Evolutionary conservation across 179 eudicot species (phyloP), one percentile per base, ranked within the genome.

Genomic region (Amaranthus tricolor): DNA sequence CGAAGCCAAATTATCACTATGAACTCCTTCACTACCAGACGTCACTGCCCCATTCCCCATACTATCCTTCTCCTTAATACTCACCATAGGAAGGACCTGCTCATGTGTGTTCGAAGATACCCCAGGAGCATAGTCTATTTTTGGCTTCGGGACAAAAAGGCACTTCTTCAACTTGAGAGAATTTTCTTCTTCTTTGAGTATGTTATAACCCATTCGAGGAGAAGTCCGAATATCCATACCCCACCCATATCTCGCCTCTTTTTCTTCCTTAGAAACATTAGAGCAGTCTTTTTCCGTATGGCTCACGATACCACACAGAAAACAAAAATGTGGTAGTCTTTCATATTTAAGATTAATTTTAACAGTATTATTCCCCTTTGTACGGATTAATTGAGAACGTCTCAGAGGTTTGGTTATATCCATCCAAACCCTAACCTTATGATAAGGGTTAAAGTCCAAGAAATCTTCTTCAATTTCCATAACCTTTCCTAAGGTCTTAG

Each of bases 351-450:
- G 3, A 1, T 47, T 6, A 0, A 47, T 17, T 6, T 11, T 14
- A 5, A 15, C 13, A 2, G 0, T 8, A 4, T 45, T 48, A 11
- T 21, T 13, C 0, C 13, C 12, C 9, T 45, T 65, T 1, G 45
- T 17, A 2, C 10, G n/a, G 0, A 48, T 48, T 0, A 11, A 9
- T 16, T 15, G 9, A 4, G 5, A 2, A 0, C 3, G 7, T 0
- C 20, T 4, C 19, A 65, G 11, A 2, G 69, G 53, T n/a, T 65
- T 47, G 0, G 52, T 15, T 0, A 65, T 1, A 16, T 65, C 53
- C 0, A 65, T n/a, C 51, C 44, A 1, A 1, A 65, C 1, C 10
- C 16, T 45, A 16, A 44, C 24, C 9, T 24, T 17, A 0, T 20
- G 9, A 44, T 14, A 45, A 0, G 20, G 4, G 2, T 44, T 52